Evolutionary conservation across 176 grass and related monocot species (phyloP), one percentile per base, ranked within the genome.

Genomic region (Tuctoria greenei): DNA sequence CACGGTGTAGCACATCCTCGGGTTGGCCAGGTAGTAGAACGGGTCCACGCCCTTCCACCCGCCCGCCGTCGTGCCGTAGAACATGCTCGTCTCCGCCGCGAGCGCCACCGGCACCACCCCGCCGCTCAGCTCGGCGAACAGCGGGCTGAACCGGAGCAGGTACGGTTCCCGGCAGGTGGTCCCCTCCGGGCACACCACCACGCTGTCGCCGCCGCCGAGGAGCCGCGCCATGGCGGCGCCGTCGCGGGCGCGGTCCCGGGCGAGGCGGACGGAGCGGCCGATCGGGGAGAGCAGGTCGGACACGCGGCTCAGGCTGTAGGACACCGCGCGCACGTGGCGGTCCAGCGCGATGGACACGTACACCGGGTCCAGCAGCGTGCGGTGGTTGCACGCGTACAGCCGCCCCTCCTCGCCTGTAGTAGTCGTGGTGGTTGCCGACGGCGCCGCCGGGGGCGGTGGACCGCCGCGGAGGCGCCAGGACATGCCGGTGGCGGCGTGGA

Each of bases 371-470:
- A 97, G 45, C 8, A 97, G 90, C 43, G 87, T 97, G 25, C 90
- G 87, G 86, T 97, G 93, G 78, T 97, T 93, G 90, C 90, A 97
- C 24, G 90, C 87, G 78, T 90, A 93, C 15, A 97, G 80, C 25
- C 79, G 60, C 1, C 75, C 75, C n/a, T 76, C 52, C 0, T 71
- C 71, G 8, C 5, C 2, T n/a, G n/a, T n/a, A n/a, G n/a, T n/a
- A n/a, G n/a, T n/a, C n/a, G n/a, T n/a, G n/a, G n/a, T n/a, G n/a
- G n/a, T n/a, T n/a, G 1, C 1, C 15, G 24, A 15, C 21, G 82
- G 12, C 20, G 21, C 64, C n/a, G 18, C 17, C 45, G 56, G 58
- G 0, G 78, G 74, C 3, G 4, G 34, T 0, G 50, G 3, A 27
- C 79, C 70, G 18, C 79, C 70, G 18, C 66, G 39, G 24, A 88